Evolutionary conservation across 805 yeast species (phyloP), one percentile per base, ranked within the genome.

Genomic region (Kodamaea hsintzibuensis): DNA sequence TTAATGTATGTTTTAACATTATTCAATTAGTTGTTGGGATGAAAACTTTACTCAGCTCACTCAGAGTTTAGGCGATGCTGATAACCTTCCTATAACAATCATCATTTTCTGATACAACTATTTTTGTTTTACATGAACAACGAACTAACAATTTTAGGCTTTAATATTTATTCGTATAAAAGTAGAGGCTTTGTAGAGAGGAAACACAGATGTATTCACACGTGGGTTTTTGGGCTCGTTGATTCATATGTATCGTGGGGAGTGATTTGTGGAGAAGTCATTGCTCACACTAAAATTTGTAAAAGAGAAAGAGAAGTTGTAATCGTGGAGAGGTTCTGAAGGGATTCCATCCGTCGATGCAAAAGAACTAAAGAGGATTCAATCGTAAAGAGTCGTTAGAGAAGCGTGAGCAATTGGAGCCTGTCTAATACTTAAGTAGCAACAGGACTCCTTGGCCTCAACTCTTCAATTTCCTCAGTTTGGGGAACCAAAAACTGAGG

Each of bases 391-490:
- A 22, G 25, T 22, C 25, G 25, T 22, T 22, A 4, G 25, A 4
- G 25, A 22, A n/a, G n/a, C n/a, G 25, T 22, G 25, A 22, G n/a
- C n/a, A n/a, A n/a, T n/a, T n/a, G n/a, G n/a, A n/a, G n/a, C n/a
- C n/a, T n/a, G n/a, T n/a, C n/a, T n/a, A n/a, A n/a, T n/a, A n/a
- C n/a, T 22, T 22, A 33, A 7, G 14, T 25, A 17, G 35, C 33
- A n/a, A 49, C n/a, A 13, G 97, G 97, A 49, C 95, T 87, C 65
- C 87, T 89, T 16, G 97, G 98, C 63, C 97, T 80, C 50, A 92
- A 73, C 13, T 73, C 78, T 58, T 92, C 97, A 59, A 92, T 89
- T 60, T 89, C 96, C 9, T 79, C 77, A 42, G 83, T 80, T 48
- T 83, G 81, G 1, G 93, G 91, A 1, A 91, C 81, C 56, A 76